Conservation (phyloP, 495 filamentous ascomycete species). For the Aspergillus haitiensis region DNA sequence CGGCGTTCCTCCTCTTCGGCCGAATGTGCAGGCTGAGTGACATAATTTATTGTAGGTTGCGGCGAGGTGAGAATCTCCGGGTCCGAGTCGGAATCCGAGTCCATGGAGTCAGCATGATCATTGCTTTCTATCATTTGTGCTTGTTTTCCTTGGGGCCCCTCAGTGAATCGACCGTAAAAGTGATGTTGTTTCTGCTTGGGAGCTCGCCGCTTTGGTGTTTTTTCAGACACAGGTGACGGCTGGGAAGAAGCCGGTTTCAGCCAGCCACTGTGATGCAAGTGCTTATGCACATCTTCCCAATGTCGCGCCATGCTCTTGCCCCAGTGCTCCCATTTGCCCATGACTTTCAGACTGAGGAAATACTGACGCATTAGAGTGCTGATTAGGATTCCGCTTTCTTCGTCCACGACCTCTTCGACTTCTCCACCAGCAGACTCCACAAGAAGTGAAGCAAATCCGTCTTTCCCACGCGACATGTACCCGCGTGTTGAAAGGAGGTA, state of each 20-base stretch:
- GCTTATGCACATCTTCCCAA: slow-evolving; percentile 61
- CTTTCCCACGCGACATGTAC: slow-evolving; percentile 85
- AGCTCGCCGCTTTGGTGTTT: slow-evolving; percentile 27
- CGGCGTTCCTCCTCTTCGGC: slow-evolving; percentile 42
- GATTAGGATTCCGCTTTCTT: slow-evolving; percentile 84
- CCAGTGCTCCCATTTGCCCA: slow-evolving; percentile 74
- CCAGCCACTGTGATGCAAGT: slow-evolving; percentile 47
- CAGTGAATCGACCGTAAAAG: slow-evolving; percentile 49
- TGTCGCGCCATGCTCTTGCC: slow-evolving; percentile 56
- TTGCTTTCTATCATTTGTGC: slow-evolving; percentile 15
- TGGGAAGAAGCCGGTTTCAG: slow-evolving; percentile 36
- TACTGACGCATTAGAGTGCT: slow-evolving; percentile 84
- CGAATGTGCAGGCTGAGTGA: slow-evolving; percentile 40
- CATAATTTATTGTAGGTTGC: slow-evolving; percentile 40
- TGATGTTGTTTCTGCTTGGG: slow-evolving; percentile 32
- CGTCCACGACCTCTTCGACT: slow-evolving; percentile 73
- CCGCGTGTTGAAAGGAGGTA: slow-evolving; percentile 76
- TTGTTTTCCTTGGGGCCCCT: slow-evolving; percentile 22
- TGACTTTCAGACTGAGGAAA: slow-evolving; percentile 77
- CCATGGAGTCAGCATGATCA: slow-evolving; percentile 39
- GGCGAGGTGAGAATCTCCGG: slow-evolving; percentile 43
- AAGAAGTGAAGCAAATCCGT: slow-evolving; percentile 75
- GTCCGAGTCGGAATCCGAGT: slow-evolving; percentile 49
- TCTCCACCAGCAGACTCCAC: slow-evolving; percentile 67
- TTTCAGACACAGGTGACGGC: slow-evolving; percentile 32